Evolutionary conservation across 257 asterid genomes (phyloP).

Genomic region (Plectranthus barbatus): DNA sequence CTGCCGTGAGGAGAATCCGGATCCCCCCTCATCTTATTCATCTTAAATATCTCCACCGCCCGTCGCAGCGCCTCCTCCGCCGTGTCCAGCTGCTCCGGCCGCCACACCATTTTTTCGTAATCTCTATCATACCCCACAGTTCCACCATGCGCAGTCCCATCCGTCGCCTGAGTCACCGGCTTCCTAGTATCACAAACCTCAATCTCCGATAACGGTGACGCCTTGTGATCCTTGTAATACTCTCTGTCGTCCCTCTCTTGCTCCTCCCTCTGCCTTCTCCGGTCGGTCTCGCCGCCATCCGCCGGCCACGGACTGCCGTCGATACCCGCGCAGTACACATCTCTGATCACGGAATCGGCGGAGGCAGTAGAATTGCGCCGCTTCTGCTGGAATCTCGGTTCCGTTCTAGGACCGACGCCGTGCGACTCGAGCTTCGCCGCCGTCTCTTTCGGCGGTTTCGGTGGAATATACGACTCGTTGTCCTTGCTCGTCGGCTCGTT

Average conservation of each 20-base stretch:
- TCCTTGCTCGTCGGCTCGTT: slow-evolving; percentile 10
- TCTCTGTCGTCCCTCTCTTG: slow-evolving; percentile 39
- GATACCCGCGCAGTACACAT: slow-evolving; percentile 20
- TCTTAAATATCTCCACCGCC: slow-evolving; percentile 47
- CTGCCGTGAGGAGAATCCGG: slow-evolving; percentile 88
- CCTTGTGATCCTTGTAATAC: slow-evolving; percentile 52
- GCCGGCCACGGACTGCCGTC: slow-evolving; percentile 65
- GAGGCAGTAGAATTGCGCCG: slow-evolving; percentile 18
- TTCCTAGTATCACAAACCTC: slow-evolving; percentile 58
- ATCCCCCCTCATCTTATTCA: slow-evolving; percentile 61
- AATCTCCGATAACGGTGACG: slow-evolving; percentile 68
- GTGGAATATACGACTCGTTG: slow-evolving; percentile 26
- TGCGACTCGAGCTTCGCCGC: slow-evolving; percentile 31
- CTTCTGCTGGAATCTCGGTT: slow-evolving; percentile 46
- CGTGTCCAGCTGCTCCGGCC: slow-evolving; percentile 71
- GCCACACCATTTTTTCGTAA: slow-evolving; percentile 29
- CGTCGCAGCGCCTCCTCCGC: slow-evolving; percentile 70
- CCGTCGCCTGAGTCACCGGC: slow-evolving; percentile 54
- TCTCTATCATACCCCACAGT: slow-evolving; percentile 15
- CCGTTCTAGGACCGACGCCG: slow-evolving; percentile 34
- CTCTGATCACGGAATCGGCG: too few species aligned
- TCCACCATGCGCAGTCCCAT: slow-evolving; percentile 21
- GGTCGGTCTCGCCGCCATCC: slow-evolving; percentile 17
- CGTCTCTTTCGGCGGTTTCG: slow-evolving; percentile 30
- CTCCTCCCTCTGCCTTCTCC: slow-evolving; percentile 20